phyloP scores from a whole-genome alignment of 768 basidiomycete genomes.

The Tephrocybe sp. region DNA sequence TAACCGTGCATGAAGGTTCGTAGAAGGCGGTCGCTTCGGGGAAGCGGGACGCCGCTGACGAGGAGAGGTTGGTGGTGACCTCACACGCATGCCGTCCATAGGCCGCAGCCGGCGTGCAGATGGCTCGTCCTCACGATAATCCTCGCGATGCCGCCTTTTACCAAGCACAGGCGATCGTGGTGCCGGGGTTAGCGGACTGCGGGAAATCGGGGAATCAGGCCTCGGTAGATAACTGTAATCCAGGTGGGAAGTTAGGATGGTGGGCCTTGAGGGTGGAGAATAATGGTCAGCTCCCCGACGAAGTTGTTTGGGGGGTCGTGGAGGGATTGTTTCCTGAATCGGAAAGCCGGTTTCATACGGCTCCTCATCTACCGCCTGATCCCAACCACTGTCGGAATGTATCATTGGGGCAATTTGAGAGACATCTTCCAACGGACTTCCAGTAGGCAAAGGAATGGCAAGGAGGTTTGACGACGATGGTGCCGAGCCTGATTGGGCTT shows the following conservation, averaged over 20 bases:
- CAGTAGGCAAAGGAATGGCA: background rate
- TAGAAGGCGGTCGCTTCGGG: background rate
- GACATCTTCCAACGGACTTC: slow-evolving; percentile 4
- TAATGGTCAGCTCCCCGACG: slow-evolving; percentile 14
- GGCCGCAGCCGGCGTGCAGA: slow-evolving; percentile 20
- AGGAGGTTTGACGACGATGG: background rate
- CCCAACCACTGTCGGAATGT: slow-evolving; percentile 12
- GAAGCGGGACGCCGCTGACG: slow-evolving; percentile 1
- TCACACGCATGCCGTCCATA: slow-evolving; percentile 4
- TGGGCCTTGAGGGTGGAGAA: slow-evolving; percentile 12
- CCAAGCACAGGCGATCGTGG: slow-evolving; percentile 12
- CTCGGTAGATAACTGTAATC: background rate
- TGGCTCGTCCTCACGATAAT: slow-evolving; percentile 16
- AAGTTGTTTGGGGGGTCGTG: background rate
- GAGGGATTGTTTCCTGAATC: background rate
- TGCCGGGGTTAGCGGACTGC: background rate
- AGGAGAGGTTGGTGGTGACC: background rate
- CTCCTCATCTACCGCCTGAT: slow-evolving; percentile 15
- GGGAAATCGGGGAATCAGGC: background rate
- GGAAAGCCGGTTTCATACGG: background rate
- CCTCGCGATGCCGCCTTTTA: slow-evolving; percentile 21
- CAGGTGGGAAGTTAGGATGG: background rate
- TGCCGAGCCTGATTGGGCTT: background rate
- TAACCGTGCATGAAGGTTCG: background rate
- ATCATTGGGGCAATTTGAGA: slow-evolving; percentile 14